These are phyloP conservation scores for Phaseolus coccineus DNA, from an alignment of 331 rosid species.

Conservation along the genomic window DNA sequence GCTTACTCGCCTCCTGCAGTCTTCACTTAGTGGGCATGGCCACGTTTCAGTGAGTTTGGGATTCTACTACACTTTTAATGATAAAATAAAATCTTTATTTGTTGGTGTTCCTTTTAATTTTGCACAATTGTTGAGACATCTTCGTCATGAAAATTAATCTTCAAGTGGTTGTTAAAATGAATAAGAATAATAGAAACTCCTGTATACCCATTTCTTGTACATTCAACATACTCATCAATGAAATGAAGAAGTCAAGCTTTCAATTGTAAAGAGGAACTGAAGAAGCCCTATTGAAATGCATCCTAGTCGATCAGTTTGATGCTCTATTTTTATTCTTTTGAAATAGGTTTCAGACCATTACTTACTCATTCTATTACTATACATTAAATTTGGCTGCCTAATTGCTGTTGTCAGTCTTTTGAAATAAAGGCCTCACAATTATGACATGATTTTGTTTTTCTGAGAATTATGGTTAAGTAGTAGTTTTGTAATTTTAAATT, in stretches of 20 bases:
- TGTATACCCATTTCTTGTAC: neutral
- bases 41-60: conserved; percentile 92
- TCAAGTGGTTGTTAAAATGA: neutral
- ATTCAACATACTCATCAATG: neutral
- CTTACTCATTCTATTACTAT: neutral
- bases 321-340: neutral
- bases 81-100: conserved; percentile 16
- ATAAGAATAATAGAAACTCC: neutral
- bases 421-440: neutral
- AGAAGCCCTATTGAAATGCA: neutral
- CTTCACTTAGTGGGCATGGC: conserved; percentile 95
- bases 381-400: neutral
- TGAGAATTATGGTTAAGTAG: neutral
- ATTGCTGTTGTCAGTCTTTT: neutral
- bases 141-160: neutral
- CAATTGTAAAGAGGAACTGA: neutral
- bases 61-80: conserved; percentile 32
- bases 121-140: conserved; percentile 16
- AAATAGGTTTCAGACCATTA: neutral
- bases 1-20: conserved; percentile 98
- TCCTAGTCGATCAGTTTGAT: neutral
- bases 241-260: neutral
- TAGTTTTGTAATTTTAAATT: neutral
- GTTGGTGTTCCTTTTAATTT: conserved; percentile 25
- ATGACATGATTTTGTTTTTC: neutral